These are phyloP conservation scores for Aspergillus fructus DNA, from an alignment of 2,329 filamentous ascomycete species.

Conservation along the genomic window DNA sequence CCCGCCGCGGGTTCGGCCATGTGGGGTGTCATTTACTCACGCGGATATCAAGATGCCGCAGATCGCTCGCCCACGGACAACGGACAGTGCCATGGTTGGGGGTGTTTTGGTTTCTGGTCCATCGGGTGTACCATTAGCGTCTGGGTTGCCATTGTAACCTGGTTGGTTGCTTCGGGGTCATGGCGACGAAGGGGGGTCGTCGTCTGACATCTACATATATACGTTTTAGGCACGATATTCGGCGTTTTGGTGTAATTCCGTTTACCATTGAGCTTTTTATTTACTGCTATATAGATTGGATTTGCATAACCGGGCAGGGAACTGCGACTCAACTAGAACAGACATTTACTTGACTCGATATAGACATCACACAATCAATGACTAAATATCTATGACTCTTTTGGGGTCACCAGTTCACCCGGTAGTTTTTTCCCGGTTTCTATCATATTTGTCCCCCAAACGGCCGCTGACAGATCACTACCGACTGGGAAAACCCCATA, in stretches of 20 bases:
- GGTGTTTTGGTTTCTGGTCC: slow-evolving; percentile 89
- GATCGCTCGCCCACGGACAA: slow-evolving; percentile 39
- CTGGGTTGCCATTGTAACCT: slow-evolving; percentile 70
- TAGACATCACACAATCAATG: too few species aligned
- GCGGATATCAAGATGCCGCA: slow-evolving; percentile 37
- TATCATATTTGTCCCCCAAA: too few species aligned
- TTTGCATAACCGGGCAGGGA: background rate
- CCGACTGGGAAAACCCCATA: too few species aligned
- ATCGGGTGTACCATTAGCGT: slow-evolving; percentile 70
- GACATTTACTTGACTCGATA: background rate
- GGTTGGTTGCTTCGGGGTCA: slow-evolving; percentile 80
- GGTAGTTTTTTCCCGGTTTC: too few species aligned
- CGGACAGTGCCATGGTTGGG: slow-evolving; percentile 73
- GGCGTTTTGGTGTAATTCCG: background rate
- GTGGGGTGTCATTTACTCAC: slow-evolving; percentile 86
- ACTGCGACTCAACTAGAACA: background rate
- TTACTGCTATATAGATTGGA: background rate
- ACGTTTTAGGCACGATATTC: background rate
- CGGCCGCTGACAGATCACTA: too few species aligned
- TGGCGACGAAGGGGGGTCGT: slow-evolving; percentile 78
- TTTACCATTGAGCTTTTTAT: background rate
- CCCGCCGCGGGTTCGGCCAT: slow-evolving; percentile 84
- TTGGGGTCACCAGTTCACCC: too few species aligned
- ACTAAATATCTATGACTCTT: too few species aligned
- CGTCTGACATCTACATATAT: slow-evolving; percentile 42